Evolutionary conservation across 164 flowering plant genomes (phyloP).

Genomic region (Warburgia ugandensis): DNA sequence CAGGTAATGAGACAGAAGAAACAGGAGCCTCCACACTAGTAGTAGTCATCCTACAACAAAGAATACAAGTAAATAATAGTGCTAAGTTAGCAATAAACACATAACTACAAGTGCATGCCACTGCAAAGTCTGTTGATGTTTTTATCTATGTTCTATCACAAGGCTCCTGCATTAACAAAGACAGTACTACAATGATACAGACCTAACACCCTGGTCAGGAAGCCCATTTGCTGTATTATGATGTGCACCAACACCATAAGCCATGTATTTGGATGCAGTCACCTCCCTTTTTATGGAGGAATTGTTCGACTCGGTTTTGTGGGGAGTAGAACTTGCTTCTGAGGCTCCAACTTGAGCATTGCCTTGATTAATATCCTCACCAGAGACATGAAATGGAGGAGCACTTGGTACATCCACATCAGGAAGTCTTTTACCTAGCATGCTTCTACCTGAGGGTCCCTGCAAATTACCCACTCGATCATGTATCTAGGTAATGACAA

Average conservation of each 20-base stretch:
- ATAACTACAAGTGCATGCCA: neutral
- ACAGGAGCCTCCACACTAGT: conserved; percentile 39
- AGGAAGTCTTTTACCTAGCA: conserved; percentile 23
- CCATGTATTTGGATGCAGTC: conserved; percentile 1
- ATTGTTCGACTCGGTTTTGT: conserved; percentile 10
- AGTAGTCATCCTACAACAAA: conserved; percentile 27
- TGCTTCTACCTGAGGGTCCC: conserved; percentile 22
- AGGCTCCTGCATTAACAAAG: neutral
- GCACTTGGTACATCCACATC: conserved; percentile 70
- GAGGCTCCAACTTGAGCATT: conserved; percentile 19
- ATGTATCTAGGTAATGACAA: no score
- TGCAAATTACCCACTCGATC: conserved; percentile 14
- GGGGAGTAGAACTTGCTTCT: conserved; percentile 10
- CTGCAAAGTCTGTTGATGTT: neutral
- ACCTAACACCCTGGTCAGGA: conserved; percentile 40
- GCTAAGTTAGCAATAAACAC: conserved; percentile 1
- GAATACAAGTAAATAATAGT: neutral
- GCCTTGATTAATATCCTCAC: conserved; percentile 34
- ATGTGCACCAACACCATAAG: conserved; percentile 16
- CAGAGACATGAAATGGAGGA: conserved; percentile 51
- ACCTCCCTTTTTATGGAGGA: conserved; percentile 12
- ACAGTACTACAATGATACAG: conserved; percentile 9
- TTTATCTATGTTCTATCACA: neutral
- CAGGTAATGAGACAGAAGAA: conserved; percentile 40
- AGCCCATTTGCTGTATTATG: conserved; percentile 16